A percentile compares a stretch with the other conserved stretches of the same genome.
phyloP scores from a whole-genome alignment of 768 basidiomycete species.

The Pholiota conissans region DNA sequence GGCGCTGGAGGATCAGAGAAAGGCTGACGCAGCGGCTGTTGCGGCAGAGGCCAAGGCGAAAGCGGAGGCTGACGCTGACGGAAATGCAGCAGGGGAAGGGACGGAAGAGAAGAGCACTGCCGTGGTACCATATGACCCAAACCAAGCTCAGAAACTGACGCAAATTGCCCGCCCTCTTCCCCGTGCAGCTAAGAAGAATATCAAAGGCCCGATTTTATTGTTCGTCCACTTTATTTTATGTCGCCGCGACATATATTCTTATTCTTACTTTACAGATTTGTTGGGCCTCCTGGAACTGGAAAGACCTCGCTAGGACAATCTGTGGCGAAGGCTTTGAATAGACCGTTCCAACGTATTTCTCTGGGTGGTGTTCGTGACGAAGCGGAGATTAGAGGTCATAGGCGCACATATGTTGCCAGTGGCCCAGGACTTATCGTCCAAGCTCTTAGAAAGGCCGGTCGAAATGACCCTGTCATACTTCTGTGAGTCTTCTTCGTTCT shows the following conservation, averaged over 20 bases:
- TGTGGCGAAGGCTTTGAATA: constrained; percentile 75
- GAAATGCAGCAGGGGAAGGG: too few relatives aligned
- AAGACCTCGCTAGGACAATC: constrained; percentile 92
- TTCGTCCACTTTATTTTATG: constrained; percentile 26
- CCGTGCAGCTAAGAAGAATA: constrained; percentile 35
- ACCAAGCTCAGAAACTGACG: constrained; percentile 20
- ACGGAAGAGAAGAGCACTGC: constrained; percentile 25
- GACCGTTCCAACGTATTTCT: constrained; percentile 91
- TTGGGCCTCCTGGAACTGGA: constrained; percentile 89
- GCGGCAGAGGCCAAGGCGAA: constrained; percentile 19
- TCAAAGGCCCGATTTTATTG: constrained; percentile 77
- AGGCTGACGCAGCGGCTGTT: constrained; percentile 18
- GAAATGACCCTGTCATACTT: constrained; percentile 78
- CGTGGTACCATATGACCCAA: constrained; percentile 28
- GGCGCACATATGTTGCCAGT: constrained; percentile 88
- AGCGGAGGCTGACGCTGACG: constrained; percentile 11
- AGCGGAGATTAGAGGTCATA: constrained; percentile 57
- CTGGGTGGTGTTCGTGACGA: constrained; percentile 93
- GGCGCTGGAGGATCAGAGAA: constrained; percentile 25
- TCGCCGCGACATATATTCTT: not conserved
- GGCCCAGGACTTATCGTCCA: constrained; percentile 86
- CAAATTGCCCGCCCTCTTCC: constrained; percentile 10
- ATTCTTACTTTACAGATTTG: constrained; percentile 49
- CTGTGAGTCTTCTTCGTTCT: constrained; percentile 43
- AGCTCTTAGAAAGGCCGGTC: constrained; percentile 80